Conservation (phyloP, 352 stramenopile species). For the Elongisporangium anandrum region DNA sequence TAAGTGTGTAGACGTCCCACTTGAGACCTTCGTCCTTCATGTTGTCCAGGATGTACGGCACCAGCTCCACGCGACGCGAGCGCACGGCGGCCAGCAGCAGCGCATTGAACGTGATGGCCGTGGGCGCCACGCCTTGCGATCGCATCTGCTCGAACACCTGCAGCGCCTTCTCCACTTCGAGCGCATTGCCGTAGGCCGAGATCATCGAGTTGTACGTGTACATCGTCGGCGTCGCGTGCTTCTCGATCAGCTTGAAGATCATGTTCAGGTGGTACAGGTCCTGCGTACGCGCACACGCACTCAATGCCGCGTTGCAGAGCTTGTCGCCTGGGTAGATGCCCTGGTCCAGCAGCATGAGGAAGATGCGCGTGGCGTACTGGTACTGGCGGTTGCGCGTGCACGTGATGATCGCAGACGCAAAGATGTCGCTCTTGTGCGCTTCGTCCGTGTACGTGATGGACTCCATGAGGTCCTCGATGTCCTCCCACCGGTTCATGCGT, state of each 20-base stretch:
- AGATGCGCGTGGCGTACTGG: slow-evolving; percentile 49
- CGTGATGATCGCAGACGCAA: slow-evolving; percentile 70
- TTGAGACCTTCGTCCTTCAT: slow-evolving; percentile 39
- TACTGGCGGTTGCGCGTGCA: slow-evolving; percentile 73
- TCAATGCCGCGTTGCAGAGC: slow-evolving; percentile 65
- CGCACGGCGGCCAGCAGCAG: slow-evolving; percentile 56
- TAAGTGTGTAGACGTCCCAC: slow-evolving; percentile 78
- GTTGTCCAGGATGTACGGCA: slow-evolving; percentile 47
- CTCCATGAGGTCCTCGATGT: slow-evolving; percentile 59
- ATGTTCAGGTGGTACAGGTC: slow-evolving; percentile 52
- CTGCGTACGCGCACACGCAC: slow-evolving; percentile 55
- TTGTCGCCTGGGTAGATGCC: slow-evolving; percentile 68
- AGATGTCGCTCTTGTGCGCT: slow-evolving; percentile 56
- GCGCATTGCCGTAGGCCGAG: slow-evolving; percentile 66
- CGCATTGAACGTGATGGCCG: slow-evolving; percentile 69
- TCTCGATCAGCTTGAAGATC: slow-evolving; percentile 63
- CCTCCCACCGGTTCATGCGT: slow-evolving; percentile 59
- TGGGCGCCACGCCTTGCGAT: slow-evolving; percentile 23
- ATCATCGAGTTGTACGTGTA: slow-evolving; percentile 86
- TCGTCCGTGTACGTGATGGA: slow-evolving; percentile 55
- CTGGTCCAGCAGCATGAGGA: slow-evolving; percentile 59
- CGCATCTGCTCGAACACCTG: slow-evolving; percentile 46
- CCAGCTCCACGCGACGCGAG: slow-evolving; percentile 40
- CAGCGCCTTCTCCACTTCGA: slow-evolving; percentile 60
- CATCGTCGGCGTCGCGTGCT: slow-evolving; percentile 48